phyloP scores from a whole-genome alignment of 768 basidiomycete genomes.

The Pleurotus tuoliensis region DNA sequence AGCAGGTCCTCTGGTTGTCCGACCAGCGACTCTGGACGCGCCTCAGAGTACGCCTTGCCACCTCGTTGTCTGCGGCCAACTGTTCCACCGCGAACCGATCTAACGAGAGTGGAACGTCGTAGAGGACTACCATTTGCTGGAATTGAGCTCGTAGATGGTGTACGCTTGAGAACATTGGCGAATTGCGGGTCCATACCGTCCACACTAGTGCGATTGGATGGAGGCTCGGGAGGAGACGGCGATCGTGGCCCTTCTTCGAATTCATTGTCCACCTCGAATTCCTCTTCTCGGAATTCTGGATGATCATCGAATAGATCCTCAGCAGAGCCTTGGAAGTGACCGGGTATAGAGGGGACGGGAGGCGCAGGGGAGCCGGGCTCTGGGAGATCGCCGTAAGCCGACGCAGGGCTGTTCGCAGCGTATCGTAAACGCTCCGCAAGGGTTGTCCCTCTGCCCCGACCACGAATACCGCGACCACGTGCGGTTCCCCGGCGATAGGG shows the following conservation, averaged over 20 bases:
- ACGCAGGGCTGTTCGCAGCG: constrained; percentile 50
- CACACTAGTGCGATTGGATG: constrained; percentile 65
- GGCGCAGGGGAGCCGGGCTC: constrained; percentile 28
- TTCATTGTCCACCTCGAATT: constrained; percentile 25
- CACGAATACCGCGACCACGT: constrained; percentile 45
- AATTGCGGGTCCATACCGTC: constrained; percentile 89
- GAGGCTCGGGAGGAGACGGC: constrained; percentile 33
- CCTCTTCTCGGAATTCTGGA: constrained; percentile 26
- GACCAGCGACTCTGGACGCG: constrained; percentile 66
- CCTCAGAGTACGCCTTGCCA: constrained; percentile 67
- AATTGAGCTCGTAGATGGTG: constrained; percentile 40
- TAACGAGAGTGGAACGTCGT: constrained; percentile 52
- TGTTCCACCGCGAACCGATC: constrained; percentile 45
- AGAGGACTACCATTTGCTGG: constrained; percentile 54
- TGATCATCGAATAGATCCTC: constrained; percentile 19
- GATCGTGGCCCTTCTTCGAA: constrained; percentile 29
- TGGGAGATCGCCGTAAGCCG: constrained; percentile 35
- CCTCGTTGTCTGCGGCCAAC: constrained; percentile 55
- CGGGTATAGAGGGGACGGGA: constrained; percentile 39
- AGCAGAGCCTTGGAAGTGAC: constrained; percentile 27
- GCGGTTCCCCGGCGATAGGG: constrained; percentile 57
- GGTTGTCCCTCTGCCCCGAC: constrained; percentile 48
- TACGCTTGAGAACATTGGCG: constrained; percentile 70
- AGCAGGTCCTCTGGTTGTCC: constrained; percentile 72
- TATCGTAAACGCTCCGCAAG: constrained; percentile 62